phyloP scores from a whole-genome alignment of 2,329 filamentous ascomycete genomes.

The Calonectria pauciramosa region DNA sequence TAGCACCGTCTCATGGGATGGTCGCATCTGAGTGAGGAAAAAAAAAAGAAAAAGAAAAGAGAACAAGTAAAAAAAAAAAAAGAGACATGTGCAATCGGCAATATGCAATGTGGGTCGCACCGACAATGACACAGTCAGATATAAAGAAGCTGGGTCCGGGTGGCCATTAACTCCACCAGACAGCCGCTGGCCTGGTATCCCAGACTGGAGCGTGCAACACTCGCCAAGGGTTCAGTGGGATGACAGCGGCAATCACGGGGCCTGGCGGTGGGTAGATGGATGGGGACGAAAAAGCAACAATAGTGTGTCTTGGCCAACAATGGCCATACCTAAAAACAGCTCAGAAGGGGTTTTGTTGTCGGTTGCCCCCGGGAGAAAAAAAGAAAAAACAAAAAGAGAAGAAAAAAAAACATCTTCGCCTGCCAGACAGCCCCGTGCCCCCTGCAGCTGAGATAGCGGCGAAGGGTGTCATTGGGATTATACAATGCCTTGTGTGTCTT shows the following conservation, averaged over 20 bases:
- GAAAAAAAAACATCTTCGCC: constrained; percentile 10
- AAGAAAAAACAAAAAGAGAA: constrained; percentile 11
- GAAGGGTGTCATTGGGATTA: background rate
- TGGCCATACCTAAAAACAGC: constrained; percentile 5
- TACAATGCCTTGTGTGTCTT: background rate
- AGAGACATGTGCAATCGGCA: background rate
- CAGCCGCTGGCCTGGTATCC: background rate
- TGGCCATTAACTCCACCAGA: constrained; percentile 32
- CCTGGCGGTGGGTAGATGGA: background rate
- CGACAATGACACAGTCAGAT: background rate
- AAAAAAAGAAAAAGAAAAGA: constrained; percentile 19
- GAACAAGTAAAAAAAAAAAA: background rate
- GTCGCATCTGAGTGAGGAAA: background rate
- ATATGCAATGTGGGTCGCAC: constrained; percentile 5
- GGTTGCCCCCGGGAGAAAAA: background rate
- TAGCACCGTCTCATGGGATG: background rate
- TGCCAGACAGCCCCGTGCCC: background rate
- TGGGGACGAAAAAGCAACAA: constrained; percentile 7
- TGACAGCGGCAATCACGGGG: constrained; percentile 14
- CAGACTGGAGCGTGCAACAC: background rate
- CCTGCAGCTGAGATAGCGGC: background rate
- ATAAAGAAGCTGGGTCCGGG: background rate
- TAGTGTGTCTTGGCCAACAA: background rate
- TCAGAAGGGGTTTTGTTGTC: background rate
- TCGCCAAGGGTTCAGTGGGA: constrained; percentile 25